phyloP scores from a whole-genome alignment of 305 asterid genomes.

The Fraxinus angustifolia region DNA sequence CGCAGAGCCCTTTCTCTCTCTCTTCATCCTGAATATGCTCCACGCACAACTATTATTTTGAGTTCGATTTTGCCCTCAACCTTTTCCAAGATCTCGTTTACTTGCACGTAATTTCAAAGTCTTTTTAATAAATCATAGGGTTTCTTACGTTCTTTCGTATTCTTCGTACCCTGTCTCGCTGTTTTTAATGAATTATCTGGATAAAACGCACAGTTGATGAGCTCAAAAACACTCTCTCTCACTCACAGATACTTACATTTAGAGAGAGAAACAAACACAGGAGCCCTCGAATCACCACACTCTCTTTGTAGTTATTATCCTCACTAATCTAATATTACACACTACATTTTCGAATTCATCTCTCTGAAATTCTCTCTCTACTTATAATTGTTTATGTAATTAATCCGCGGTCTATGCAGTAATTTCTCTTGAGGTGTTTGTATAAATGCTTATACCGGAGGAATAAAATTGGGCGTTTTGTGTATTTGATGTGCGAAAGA shows the following conservation, averaged over 20 bases:
- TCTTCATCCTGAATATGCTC: not conserved
- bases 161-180: not conserved
- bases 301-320: not conserved
- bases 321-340: not conserved
- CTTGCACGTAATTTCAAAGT: not conserved
- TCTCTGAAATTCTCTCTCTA: not conserved
- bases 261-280: not conserved
- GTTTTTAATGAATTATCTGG: not conserved
- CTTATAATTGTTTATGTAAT: not conserved
- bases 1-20: not conserved
- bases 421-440: slow-evolving; percentile 8
- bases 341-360: not conserved
- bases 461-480: slow-evolving; percentile 2
- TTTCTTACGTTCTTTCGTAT: not conserved
- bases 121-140: not conserved
- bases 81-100: not conserved
- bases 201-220: not conserved
- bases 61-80: not conserved
- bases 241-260: not conserved
- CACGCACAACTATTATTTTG: not conserved
- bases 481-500: slow-evolving; percentile 51
- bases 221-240: not conserved
- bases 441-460: not conserved
- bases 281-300: not conserved
- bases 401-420: not conserved